phyloP scores from a whole-genome alignment of 164 flowering plant genomes.

The Houttuynia cordata region DNA sequence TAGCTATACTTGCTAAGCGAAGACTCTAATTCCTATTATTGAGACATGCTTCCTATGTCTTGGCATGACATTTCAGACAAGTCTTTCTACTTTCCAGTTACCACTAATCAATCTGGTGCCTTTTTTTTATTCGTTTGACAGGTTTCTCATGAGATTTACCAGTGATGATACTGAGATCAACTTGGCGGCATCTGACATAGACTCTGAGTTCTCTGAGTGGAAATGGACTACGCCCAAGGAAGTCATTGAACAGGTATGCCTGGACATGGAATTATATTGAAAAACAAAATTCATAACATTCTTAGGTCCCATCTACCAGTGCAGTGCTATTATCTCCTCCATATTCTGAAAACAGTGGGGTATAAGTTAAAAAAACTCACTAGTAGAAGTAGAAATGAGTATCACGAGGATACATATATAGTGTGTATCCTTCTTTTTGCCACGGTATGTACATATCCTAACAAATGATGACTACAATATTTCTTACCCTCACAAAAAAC shows the following conservation, averaged over 20 bases:
- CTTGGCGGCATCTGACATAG: slow-evolving; percentile 56
- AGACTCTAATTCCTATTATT: too few species aligned
- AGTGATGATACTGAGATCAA: slow-evolving; percentile 66
- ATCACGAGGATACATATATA: not conserved
- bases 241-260: slow-evolving; percentile 72
- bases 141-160: slow-evolving; percentile 79
- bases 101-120: not conserved
- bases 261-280: not conserved
- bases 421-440: too few species aligned
- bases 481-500: too few species aligned
- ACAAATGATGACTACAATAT: not conserved
- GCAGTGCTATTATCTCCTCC: too few species aligned
- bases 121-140: slow-evolving; percentile 13
- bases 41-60: too few species aligned
- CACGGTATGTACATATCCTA: not conserved
- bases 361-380: too few species aligned
- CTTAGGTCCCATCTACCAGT: too few species aligned
- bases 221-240: slow-evolving; percentile 82
- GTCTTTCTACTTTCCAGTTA: not conserved
- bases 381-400: too few species aligned
- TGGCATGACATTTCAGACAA: too few species aligned
- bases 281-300: too few species aligned
- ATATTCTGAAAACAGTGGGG: too few species aligned
- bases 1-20: too few species aligned
- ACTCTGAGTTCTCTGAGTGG: slow-evolving; percentile 85